A percentile compares a stretch with the other conserved stretches of the same genome.
Evolutionary conservation across 2,329 filamentous ascomycete genomes (phyloP).

Genomic region (Cladosporium sp.): DNA sequence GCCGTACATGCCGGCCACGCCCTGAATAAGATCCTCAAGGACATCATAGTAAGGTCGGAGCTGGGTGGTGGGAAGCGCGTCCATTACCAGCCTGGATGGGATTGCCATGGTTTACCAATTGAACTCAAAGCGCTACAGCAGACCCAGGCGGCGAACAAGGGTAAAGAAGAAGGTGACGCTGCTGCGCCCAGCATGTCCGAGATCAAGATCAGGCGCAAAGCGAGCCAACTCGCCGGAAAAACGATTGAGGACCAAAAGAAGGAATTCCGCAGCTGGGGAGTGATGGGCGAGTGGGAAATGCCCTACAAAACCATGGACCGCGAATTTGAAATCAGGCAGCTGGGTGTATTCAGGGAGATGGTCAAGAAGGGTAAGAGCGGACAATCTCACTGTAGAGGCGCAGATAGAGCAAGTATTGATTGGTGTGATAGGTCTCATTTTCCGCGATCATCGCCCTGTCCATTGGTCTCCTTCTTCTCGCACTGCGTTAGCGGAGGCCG

Average conservation of each 20-base stretch:
- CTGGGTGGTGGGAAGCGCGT: constrained; percentile 72
- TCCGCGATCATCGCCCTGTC: constrained; percentile 74
- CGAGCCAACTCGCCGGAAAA: constrained; percentile 60
- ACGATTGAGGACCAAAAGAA: constrained; percentile 70
- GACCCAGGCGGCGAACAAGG: constrained; percentile 37
- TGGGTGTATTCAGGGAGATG: constrained; percentile 71
- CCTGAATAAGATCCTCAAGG: constrained; percentile 94
- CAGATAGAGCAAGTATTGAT: constrained; percentile 14
- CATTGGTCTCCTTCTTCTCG: constrained; percentile 79
- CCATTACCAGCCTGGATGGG: constrained; percentile 87
- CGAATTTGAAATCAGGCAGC: constrained; percentile 67
- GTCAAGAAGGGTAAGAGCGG: constrained; percentile 50
- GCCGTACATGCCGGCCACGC: constrained; percentile 88
- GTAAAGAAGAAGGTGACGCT: constrained; percentile 33
- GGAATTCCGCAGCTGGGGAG: constrained; percentile 65
- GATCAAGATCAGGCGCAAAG: constrained; percentile 59
- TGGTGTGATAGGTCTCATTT: constrained; percentile 56
- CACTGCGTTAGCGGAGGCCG: constrained; percentile 77
- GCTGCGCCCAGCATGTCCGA: constrained; percentile 32
- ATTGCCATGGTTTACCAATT: constrained; percentile 95
- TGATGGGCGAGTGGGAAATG: constrained; percentile 76
- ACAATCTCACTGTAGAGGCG: background rate
- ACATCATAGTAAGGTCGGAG: constrained; percentile 80
- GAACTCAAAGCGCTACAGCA: constrained; percentile 84
- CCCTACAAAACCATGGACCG: constrained; percentile 76